Conservation (phyloP, 352 stramenopile species). For the Bremia lactucae region DNA sequence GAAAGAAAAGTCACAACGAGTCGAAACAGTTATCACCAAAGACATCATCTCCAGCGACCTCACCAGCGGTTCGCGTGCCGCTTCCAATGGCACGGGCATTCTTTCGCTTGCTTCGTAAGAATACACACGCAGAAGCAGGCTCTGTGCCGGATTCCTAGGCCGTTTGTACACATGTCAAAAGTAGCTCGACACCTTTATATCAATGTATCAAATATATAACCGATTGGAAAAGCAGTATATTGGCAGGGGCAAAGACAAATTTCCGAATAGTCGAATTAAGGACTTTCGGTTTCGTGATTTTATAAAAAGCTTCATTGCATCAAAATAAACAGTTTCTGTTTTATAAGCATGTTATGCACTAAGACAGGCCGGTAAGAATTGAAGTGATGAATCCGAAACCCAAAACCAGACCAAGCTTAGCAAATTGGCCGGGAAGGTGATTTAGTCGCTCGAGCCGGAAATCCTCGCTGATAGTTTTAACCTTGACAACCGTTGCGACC, state of each 20-base stretch:
- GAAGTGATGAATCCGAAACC: slow-evolving; percentile 41
- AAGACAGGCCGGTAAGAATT: slow-evolving; percentile 33
- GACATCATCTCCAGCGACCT: slow-evolving; percentile 14
- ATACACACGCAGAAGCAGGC: slow-evolving; percentile 7
- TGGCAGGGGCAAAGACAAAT: too few species aligned
- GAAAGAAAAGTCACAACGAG: slow-evolving; percentile 9
- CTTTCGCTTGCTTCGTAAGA: slow-evolving; percentile 51
- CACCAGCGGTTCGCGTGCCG: slow-evolving; percentile 29
- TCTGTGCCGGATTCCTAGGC: too few species aligned
- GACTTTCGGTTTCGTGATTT: too few species aligned
- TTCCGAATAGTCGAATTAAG: too few species aligned
- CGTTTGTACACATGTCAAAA: too few species aligned
- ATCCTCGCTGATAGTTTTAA: slow-evolving; percentile 60
- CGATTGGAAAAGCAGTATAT: too few species aligned
- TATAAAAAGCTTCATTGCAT: too few species aligned
- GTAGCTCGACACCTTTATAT: too few species aligned
- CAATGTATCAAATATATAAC: too few species aligned
- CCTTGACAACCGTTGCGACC: slow-evolving; percentile 34
- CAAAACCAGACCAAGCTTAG: slow-evolving; percentile 30
- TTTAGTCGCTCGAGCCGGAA: slow-evolving; percentile 60
- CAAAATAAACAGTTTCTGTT: too few species aligned
- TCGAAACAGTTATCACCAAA: slow-evolving; percentile 13
- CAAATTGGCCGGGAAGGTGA: slow-evolving; percentile 42
- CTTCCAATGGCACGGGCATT: slow-evolving; percentile 60
- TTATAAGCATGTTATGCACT: too few species aligned